These are phyloP conservation scores for Botrytis hyacinthi DNA, from an alignment of 2,329 filamentous ascomycete species.

Conservation along the genomic window DNA sequence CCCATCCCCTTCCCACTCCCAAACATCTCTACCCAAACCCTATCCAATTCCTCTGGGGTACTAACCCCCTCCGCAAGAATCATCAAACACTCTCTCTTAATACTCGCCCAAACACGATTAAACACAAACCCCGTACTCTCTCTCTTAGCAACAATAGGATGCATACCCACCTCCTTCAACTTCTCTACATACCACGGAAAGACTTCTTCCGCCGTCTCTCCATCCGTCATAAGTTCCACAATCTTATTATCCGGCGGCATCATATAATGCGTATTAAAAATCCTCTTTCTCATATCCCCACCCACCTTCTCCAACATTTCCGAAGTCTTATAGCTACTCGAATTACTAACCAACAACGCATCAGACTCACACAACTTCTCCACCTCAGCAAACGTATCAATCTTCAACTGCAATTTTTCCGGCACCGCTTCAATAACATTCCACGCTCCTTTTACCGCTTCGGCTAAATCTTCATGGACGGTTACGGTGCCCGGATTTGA, in stretches of 20 bases:
- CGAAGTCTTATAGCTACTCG: constrained; percentile 46
- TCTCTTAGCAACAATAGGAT: constrained; percentile 41
- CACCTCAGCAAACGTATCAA: constrained; percentile 41
- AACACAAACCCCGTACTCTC: constrained; percentile 43
- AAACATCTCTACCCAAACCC: constrained; percentile 41
- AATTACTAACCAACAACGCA: constrained; percentile 48
- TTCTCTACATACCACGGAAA: constrained; percentile 37
- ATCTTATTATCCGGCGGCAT: constrained; percentile 32
- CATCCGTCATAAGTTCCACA: constrained; percentile 43
- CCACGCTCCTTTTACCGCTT: constrained; percentile 38
- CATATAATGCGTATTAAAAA: constrained; percentile 48
- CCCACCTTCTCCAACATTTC: constrained; percentile 46
- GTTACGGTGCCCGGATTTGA: constrained; percentile 11
- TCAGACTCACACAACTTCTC: constrained; percentile 41
- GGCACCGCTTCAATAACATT: constrained; percentile 45
- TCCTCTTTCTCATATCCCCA: constrained; percentile 38
- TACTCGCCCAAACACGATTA: constrained; percentile 45
- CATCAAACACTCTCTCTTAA: constrained; percentile 43
- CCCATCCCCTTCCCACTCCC: constrained; percentile 39
- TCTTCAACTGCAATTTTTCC: constrained; percentile 45
- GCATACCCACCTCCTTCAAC: constrained; percentile 39
- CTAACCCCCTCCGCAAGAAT: constrained; percentile 40
- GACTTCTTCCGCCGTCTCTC: constrained; percentile 37
- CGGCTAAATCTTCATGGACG: constrained; percentile 22
- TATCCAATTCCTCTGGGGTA: constrained; percentile 41